Evolutionary conservation across 1,284 basidiomycete species (phyloP).

Genomic region (Mrakiaceae sp.): DNA sequence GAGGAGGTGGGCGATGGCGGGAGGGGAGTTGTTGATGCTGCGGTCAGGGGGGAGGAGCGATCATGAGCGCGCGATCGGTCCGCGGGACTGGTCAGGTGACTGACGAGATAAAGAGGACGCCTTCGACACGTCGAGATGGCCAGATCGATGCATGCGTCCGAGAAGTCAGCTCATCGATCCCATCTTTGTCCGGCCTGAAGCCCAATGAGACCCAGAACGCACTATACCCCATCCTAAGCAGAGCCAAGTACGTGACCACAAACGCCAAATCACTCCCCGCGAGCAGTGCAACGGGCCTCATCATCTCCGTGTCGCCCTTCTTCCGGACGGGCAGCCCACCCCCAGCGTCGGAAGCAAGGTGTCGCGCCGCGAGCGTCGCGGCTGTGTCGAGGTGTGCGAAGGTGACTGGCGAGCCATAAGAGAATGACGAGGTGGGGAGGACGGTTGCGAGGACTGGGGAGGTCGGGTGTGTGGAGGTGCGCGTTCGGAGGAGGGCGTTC

Average conservation of each 20-base stretch:
- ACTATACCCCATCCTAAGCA: constrained; percentile 13
- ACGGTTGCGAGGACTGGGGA: neutral
- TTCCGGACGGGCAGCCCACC: neutral
- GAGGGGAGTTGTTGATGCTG: constrained; percentile 43
- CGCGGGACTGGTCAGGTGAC: no score
- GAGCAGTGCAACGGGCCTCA: neutral
- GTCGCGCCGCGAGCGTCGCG: constrained; percentile 11
- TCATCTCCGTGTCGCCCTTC: constrained; percentile 1
- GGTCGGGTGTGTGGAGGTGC: constrained; percentile 8
- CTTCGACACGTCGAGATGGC: neutral
- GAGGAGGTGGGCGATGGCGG: constrained; percentile 47
- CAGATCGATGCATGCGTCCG: neutral
- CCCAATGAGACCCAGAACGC: neutral
- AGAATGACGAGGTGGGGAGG: no score
- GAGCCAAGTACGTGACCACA: constrained; percentile 5
- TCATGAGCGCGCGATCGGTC: no score
- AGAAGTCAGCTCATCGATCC: neutral
- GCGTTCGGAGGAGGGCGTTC: constrained; percentile 15
- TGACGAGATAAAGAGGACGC: neutral
- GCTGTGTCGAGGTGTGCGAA: neutral
- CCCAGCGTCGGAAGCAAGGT: constrained; percentile 1
- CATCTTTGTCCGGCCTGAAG: neutral
- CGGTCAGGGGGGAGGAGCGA: no score
- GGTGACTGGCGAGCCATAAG: no score
- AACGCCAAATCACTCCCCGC: constrained; percentile 1